phyloP scores from a whole-genome alignment of 106 monocot species.

The Dendrobium officinale region DNA sequence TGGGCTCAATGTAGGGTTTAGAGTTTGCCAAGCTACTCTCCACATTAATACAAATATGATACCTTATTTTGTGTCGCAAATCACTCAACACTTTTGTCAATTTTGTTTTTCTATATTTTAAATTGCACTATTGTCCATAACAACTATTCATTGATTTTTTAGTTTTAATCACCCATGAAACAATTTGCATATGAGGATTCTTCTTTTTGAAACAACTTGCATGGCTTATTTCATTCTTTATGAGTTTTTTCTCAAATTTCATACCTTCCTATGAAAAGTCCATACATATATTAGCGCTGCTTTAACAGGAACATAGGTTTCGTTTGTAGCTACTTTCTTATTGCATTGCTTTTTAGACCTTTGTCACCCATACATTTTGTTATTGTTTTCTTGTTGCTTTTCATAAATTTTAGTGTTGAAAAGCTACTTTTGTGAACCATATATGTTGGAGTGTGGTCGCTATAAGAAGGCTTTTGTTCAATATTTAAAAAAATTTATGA shows the following conservation, averaged over 20 bases:
- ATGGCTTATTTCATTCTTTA: not conserved
- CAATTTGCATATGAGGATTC: not conserved
- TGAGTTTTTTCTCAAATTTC: not conserved
- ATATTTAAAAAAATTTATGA: too few species aligned
- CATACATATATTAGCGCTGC: not conserved
- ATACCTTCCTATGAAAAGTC: too few species aligned
- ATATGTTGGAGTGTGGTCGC: too few species aligned
- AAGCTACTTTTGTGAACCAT: too few species aligned
- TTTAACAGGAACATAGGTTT: not conserved
- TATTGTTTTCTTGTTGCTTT: too few species aligned
- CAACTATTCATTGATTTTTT: not conserved
- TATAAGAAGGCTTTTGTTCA: too few species aligned
- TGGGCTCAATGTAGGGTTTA: not conserved
- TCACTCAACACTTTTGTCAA: not conserved
- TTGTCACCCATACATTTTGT: too few species aligned
- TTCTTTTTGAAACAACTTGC: not conserved
- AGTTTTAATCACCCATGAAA: not conserved
- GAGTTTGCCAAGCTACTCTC: not conserved
- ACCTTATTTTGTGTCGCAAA: not conserved
- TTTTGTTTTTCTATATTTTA: not conserved
- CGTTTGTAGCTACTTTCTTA: too few species aligned
- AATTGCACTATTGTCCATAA: not conserved
- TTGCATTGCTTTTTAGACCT: too few species aligned
- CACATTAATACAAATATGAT: not conserved
- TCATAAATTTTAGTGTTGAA: too few species aligned